Percentiles rank a stretch among this genome's conserved stretches.
phyloP scores from a whole-genome alignment of 2,329 filamentous ascomycete genomes.

The Fusarium metavorans region DNA sequence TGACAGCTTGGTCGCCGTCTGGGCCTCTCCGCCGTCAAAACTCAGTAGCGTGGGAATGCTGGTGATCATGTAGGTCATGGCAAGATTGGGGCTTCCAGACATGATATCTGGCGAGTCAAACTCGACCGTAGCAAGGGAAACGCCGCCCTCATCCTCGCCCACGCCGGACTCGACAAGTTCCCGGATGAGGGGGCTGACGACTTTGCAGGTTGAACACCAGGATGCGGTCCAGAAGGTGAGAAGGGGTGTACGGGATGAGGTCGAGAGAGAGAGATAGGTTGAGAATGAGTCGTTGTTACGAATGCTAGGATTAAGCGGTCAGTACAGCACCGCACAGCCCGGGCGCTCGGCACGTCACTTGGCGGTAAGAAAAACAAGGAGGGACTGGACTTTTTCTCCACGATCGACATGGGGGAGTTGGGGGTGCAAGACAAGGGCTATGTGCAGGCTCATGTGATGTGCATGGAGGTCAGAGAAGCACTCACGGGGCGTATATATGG shows the following conservation, averaged over 20 bases:
- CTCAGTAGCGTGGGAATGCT: constrained; percentile 68
- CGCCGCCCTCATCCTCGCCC: constrained; percentile 67
- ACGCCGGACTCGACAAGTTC: constrained; percentile 63
- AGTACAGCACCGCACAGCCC: neutral
- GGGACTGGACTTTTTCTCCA: constrained; percentile 12
- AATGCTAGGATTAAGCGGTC: constrained; percentile 55
- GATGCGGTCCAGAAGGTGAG: constrained; percentile 71
- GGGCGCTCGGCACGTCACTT: neutral
- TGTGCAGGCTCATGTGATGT: constrained; percentile 3
- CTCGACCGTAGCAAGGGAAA: constrained; percentile 66
- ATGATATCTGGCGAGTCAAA: constrained; percentile 70
- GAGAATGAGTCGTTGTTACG: constrained; percentile 66
- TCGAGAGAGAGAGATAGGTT: constrained; percentile 67
- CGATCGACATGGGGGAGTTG: constrained; percentile 39
- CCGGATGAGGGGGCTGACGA: constrained; percentile 61
- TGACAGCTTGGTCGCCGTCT: constrained; percentile 60
- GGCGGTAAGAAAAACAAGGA: constrained; percentile 1
- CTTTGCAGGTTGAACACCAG: constrained; percentile 67
- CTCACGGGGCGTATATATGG: constrained; percentile 53
- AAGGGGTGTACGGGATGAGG: constrained; percentile 66
- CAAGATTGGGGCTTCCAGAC: constrained; percentile 55
- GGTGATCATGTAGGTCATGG: constrained; percentile 69
- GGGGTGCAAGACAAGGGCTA: constrained; percentile 4
- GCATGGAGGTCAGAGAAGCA: constrained; percentile 14
- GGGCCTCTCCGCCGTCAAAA: constrained; percentile 67